phyloP scores from a whole-genome alignment of 208 protist species.

The Phytomonas francai region DNA sequence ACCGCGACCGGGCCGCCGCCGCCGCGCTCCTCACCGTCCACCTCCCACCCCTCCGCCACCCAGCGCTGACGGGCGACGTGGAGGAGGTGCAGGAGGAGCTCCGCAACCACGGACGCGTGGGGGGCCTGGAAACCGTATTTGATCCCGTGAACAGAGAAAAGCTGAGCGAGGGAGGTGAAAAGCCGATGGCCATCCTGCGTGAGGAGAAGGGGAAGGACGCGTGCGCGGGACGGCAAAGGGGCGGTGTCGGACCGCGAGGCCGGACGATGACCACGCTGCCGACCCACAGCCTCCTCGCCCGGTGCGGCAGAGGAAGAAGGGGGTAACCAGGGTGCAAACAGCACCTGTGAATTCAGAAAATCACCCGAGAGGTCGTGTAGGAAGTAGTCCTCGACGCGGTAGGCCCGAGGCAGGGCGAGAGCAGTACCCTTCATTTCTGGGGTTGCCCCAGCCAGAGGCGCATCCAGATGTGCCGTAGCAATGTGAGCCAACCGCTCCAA shows the following conservation, averaged over 20 bases:
- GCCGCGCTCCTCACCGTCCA: background rate
- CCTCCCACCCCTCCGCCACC: background rate
- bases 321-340: conserved; percentile 14
- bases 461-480: too few species aligned
- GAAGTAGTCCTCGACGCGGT: conserved; percentile 61
- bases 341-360: conserved; percentile 19
- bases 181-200: conserved; percentile 19
- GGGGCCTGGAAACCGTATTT: conserved; percentile 15
- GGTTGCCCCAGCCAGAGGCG: too few species aligned
- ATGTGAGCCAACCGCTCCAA: too few species aligned
- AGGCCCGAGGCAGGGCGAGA: conserved; percentile 12
- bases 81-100: conserved; percentile 43
- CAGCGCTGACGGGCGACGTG: conserved; percentile 31
- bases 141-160: conserved; percentile 11
- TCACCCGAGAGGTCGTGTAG: conserved; percentile 45
- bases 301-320: background rate
- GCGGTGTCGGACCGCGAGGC: background rate
- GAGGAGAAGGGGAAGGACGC: conserved; percentile 15
- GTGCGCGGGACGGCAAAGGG: background rate
- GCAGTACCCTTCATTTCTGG: conserved; percentile 8
- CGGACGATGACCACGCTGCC: background rate
- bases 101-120: conserved; percentile 25
- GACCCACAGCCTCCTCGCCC: too few species aligned
- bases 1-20: conserved; percentile 26
- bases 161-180: conserved; percentile 16